These are phyloP conservation scores for Sonneratia caseolaris DNA, from an alignment of 345 rosid species.

Conservation along the genomic window DNA sequence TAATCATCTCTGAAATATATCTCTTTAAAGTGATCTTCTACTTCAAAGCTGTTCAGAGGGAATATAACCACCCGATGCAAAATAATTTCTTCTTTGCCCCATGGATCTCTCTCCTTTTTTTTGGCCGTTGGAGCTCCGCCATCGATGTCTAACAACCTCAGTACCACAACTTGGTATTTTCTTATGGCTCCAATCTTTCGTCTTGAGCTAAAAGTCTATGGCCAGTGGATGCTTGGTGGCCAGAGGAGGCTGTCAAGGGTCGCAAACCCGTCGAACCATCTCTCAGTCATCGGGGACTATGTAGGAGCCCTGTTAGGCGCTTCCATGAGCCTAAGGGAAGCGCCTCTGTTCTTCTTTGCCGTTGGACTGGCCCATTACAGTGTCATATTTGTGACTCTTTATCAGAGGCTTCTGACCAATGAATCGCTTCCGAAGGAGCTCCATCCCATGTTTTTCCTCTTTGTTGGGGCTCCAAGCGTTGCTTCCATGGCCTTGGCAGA, in stretches of 20 bases:
- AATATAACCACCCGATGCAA: constrained; percentile 70
- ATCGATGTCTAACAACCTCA: constrained; percentile 29
- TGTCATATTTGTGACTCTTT: constrained; percentile 80
- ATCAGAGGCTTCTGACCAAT: constrained; percentile 90
- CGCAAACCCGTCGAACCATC: constrained; percentile 87
- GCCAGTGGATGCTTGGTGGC: constrained; percentile 97
- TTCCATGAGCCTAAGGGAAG: constrained; percentile 80
- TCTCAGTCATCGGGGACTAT: constrained; percentile 71
- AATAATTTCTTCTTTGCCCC: constrained; percentile 94
- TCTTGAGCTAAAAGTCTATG: constrained; percentile 81
- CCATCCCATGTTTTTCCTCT: constrained; percentile 88
- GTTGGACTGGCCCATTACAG: constrained; percentile 70
- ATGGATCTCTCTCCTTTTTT: constrained; percentile 67
- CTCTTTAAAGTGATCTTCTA: constrained; percentile 44
- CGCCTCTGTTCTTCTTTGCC: constrained; percentile 81
- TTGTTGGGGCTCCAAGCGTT: constrained; percentile 79
- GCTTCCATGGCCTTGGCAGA: constrained; percentile 88
- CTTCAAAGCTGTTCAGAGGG: constrained; percentile 89
- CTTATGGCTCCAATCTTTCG: constrained; percentile 66
- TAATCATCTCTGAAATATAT: constrained; percentile 43
- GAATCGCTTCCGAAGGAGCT: constrained; percentile 82
- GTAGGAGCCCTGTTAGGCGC: constrained; percentile 86
- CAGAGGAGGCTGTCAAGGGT: constrained; percentile 81
- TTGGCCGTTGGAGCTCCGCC: constrained; percentile 65
- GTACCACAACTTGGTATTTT: constrained; percentile 53